Evolutionary conservation across 805 yeast species (phyloP), one percentile per base, ranked within the genome.

Genomic region (Starmerella stellata): DNA sequence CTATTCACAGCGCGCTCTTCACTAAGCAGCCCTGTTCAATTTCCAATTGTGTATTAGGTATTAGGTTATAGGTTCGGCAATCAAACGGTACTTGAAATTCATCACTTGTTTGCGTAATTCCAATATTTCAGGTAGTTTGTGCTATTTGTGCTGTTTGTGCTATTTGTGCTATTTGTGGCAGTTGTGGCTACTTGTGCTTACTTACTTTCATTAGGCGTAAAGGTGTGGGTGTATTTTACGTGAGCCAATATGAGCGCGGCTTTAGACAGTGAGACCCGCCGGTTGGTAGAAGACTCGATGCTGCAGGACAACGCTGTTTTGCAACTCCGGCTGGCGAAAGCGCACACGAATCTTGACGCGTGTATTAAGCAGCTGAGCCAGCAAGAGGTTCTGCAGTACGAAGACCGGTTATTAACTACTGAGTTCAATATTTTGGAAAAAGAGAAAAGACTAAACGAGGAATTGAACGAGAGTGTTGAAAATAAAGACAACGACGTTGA

Each of bases 361-460:
- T 7, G 11, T 5, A 14, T n/a, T n/a, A 24, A 13, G 2, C 30
- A 24, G 18, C 39, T n/a, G 27, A 21, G 5, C 25, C 23, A n/a
- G n/a, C 30, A 21, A n/a, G 38, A 43, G 19, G 4, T 27, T 13
- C 38, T 41, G 8, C 30, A 30, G 8, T 35, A 40, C 16, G 44
- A 45, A 32, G 49, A 45, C 27, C 36, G 39, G 27, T 39, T 45
- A 7, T 41, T 45, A 4, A 31, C 38, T 7, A 35, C 40, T 2
- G 47, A 45, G 27, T 41, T 29, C 37, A 42, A 39, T 29, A 30
- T 36, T 11, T 7, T 7, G 25, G 9, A 11, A 7, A 7, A 11
- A 11, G 9, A 11, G 9, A 7, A 11, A 7, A 11, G 9, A 11
- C 9, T 11, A 7, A 11, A 23, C 25, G 9, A 23, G 25, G 9